Conservation (phyloP, 345 rosid species). For the Citrus mangshanensis region DNA sequence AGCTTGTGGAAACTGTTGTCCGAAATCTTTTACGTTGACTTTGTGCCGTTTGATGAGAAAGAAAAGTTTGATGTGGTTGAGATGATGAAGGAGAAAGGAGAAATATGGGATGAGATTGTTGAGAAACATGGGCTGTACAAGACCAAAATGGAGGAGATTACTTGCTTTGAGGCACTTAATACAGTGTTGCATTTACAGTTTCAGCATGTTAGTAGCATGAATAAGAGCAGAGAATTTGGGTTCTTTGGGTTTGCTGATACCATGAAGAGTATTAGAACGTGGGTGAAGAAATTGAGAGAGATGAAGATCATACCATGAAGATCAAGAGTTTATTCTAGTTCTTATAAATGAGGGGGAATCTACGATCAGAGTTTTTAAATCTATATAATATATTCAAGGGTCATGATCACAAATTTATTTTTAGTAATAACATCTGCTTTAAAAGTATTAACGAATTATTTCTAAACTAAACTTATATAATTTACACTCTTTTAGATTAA, state of each 20-base stretch:
- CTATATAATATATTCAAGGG: no score
- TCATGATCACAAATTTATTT: no score
- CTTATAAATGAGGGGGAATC: no score
- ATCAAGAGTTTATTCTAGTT: no score
- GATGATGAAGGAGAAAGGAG: background rate
- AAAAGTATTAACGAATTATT: no score
- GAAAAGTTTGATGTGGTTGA: conserved; percentile 11
- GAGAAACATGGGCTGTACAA: conserved; percentile 15
- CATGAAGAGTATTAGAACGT: background rate
- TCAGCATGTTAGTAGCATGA: conserved; percentile 38
- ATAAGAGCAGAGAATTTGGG: conserved; percentile 25
- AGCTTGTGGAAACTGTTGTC: conserved; percentile 25
- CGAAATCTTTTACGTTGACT: conserved; percentile 14
- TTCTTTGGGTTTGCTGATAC: background rate
- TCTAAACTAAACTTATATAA: no score
- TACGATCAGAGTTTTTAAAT: no score
- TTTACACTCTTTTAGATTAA: no score
- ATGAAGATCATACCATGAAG: background rate
- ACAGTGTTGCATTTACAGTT: conserved; percentile 19
- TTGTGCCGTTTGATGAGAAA: conserved; percentile 21
- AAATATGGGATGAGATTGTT: conserved; percentile 29
- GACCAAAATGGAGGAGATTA: conserved; percentile 28
- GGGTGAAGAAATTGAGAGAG: background rate
- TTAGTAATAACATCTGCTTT: no score
- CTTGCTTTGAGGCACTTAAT: conserved; percentile 17